Evolutionary conservation across 139 green algal species (phyloP).

Genomic region (Coelastrella sp.): DNA sequence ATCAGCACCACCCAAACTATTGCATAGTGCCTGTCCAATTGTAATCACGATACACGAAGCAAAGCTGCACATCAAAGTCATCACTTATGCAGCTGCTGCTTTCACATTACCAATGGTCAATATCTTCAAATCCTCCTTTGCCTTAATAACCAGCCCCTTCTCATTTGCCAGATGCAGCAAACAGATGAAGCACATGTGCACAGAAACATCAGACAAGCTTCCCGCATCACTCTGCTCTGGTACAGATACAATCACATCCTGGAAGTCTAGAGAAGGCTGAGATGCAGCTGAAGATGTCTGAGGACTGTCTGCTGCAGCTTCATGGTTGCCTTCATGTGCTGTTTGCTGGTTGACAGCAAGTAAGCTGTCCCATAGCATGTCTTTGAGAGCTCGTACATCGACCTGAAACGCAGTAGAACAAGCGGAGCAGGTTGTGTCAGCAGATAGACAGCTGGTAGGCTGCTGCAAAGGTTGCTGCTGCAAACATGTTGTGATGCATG

Average conservation of each 20-base stretch:
- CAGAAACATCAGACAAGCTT: constrained; percentile 78
- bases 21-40: too few relatives aligned
- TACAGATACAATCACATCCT: constrained; percentile 66
- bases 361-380: constrained; percentile 79
- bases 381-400: constrained; percentile 86
- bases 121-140: constrained; percentile 29
- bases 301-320: neutral
- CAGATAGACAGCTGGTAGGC: too few relatives aligned
- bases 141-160: constrained; percentile 76
- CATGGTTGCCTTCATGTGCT: neutral
- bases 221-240: constrained; percentile 63
- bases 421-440: too few relatives aligned
- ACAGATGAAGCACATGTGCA: constrained; percentile 98
- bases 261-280: neutral
- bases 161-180: constrained; percentile 97
- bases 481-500: too few relatives aligned
- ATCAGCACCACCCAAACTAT: too few relatives aligned
- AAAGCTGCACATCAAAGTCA: too few relatives aligned
- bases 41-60: too few relatives aligned
- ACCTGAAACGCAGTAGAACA: too few relatives aligned
- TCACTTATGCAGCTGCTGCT: neutral
- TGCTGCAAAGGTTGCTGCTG: too few relatives aligned
- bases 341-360: constrained; percentile 25
- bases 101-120: constrained; percentile 35
- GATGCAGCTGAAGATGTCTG: neutral